A percentile compares a stretch with the other conserved stretches of the same genome.
Evolutionary conservation across 164 flowering plant species (phyloP).

Genomic region (Sedum album): DNA sequence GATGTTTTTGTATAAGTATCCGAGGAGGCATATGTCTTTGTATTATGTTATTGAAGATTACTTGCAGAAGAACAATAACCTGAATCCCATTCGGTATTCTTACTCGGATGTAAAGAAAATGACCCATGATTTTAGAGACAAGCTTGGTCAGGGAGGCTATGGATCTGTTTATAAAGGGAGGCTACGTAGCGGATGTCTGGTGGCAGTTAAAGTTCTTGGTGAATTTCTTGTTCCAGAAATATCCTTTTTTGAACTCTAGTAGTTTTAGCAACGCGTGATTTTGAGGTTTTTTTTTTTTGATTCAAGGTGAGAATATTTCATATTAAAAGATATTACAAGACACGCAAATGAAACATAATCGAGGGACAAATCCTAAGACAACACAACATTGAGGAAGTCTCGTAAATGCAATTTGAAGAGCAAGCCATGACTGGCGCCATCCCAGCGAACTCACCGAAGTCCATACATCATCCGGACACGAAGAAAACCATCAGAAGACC

Average conservation of each 20-base stretch:
- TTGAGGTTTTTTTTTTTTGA: no score
- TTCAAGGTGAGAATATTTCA: no score
- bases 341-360: no score
- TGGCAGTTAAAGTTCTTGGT: constrained; percentile 5
- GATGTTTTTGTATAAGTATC: constrained; percentile 1
- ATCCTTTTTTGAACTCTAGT: background rate
- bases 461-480: no score
- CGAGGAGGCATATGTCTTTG: background rate
- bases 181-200: background rate
- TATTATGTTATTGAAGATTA: background rate
- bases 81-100: constrained; percentile 4
- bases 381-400: no score
- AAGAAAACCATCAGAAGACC: no score
- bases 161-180: constrained; percentile 10
- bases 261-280: no score
- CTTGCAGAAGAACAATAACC: background rate
- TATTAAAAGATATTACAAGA: no score
- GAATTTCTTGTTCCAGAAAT: background rate
- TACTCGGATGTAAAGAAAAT: constrained; percentile 5
- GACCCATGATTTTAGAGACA: background rate
- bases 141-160: constrained; percentile 7
- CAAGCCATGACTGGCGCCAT: no score
- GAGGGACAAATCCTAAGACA: no score
- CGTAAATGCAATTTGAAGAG: no score
- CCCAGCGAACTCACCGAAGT: no score